These are phyloP conservation scores for Madurella mycetomatis DNA, from an alignment of 2,329 filamentous ascomycete genomes.

Conservation along the genomic window DNA sequence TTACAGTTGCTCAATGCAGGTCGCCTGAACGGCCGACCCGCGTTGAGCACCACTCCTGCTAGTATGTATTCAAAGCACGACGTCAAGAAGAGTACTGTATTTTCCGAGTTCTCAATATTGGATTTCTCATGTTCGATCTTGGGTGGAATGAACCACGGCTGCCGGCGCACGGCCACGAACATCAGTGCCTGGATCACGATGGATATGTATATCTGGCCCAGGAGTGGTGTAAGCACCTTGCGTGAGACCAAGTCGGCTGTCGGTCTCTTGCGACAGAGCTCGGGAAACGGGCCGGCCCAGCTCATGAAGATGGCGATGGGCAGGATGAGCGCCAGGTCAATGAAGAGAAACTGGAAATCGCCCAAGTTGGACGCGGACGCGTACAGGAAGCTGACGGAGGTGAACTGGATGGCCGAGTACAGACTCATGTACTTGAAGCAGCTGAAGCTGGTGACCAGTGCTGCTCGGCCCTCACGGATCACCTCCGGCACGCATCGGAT, in stretches of 20 bases:
- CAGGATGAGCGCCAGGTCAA: constrained; percentile 86
- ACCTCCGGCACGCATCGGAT: constrained; percentile 93
- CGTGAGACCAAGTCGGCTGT: constrained; percentile 88
- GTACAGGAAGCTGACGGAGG: constrained; percentile 93
- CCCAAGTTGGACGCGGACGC: constrained; percentile 89
- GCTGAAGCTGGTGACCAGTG: constrained; percentile 96
- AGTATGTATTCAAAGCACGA: constrained; percentile 96
- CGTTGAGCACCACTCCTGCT: constrained; percentile 80
- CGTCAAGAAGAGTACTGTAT: constrained; percentile 82
- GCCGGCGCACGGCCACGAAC: constrained; percentile 69
- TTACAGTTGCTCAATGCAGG: constrained; percentile 73
- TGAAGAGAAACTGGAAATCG: constrained; percentile 97
- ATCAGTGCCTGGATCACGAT: constrained; percentile 70
- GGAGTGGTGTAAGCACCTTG: constrained; percentile 82
- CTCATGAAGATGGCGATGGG: constrained; percentile 99
- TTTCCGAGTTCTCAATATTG: constrained; percentile 88
- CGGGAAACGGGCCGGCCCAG: constrained; percentile 81
- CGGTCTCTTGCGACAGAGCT: constrained; percentile 76
- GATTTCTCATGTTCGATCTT: constrained; percentile 71
- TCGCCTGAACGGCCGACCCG: constrained; percentile 86
- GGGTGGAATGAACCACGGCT: constrained; percentile 83
- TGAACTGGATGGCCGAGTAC: constrained; percentile 99
- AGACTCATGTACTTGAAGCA: constrained; percentile 99
- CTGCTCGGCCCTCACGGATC: constrained; percentile 86
- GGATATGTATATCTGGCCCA: constrained; percentile 83